phyloP scores from a whole-genome alignment of 2,329 filamentous ascomycete genomes.

The Paecilomyces formosus region DNA sequence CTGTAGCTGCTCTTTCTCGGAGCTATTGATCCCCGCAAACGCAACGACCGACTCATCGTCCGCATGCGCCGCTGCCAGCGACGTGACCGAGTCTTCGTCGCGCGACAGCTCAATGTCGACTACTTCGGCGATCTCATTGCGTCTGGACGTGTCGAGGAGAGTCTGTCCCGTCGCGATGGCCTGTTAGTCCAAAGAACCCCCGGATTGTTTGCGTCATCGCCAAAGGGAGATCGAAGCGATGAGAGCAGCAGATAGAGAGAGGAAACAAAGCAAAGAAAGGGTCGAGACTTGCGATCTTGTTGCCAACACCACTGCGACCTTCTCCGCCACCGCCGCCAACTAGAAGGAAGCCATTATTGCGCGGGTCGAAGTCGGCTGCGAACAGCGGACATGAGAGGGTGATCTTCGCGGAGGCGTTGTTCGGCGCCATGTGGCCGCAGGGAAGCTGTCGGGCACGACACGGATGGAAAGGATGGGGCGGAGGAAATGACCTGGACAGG shows the following conservation, averaged over 20 bases:
- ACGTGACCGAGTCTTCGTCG: conserved; percentile 84
- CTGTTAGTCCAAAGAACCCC: conserved; percentile 1
- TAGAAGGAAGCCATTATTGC: conserved; percentile 66
- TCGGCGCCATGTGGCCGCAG: conserved; percentile 28
- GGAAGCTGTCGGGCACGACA: not conserved
- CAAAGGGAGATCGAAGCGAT: not conserved
- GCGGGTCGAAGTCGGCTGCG: conserved; percentile 78
- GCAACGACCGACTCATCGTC: conserved; percentile 45
- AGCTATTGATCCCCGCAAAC: conserved; percentile 80
- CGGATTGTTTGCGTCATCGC: not conserved
- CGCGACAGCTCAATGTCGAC: conserved; percentile 71
- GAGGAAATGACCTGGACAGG: not conserved
- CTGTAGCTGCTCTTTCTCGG: conserved; percentile 60
- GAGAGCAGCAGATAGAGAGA: not conserved
- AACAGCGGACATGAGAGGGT: conserved; percentile 78
- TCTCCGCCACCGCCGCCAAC: conserved; percentile 85
- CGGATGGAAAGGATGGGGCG: not conserved
- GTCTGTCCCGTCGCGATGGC: conserved; percentile 41
- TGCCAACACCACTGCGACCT: conserved; percentile 71
- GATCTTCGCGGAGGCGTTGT: conserved; percentile 47
- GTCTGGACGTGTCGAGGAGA: conserved; percentile 62
- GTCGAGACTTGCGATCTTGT: conserved; percentile 64
- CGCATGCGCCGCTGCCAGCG: conserved; percentile 63
- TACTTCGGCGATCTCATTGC: conserved; percentile 55
- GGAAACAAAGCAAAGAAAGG: not conserved